A percentile compares a stretch with the other conserved stretches of the same genome.
phyloP scores from a whole-genome alignment of 2,329 filamentous ascomycete genomes.

The Penicillium expansum region DNA sequence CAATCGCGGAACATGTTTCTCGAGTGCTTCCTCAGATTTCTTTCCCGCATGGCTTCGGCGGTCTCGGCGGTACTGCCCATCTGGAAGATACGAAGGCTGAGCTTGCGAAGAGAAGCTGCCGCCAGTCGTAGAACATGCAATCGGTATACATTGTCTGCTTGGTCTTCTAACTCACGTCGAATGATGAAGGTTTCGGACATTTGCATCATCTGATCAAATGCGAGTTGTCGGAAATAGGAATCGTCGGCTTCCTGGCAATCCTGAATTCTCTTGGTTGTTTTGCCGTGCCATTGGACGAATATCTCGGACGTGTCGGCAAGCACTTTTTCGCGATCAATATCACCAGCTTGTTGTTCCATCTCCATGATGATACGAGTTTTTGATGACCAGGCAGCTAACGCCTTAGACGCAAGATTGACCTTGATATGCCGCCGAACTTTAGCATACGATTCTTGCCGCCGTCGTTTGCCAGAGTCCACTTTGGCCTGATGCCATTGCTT shows the following conservation, averaged over 20 bases:
- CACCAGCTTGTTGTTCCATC: conserved; percentile 42
- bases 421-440: conserved; percentile 54
- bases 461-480: conserved; percentile 50
- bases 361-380: conserved; percentile 32
- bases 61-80: conserved; percentile 51
- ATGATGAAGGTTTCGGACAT: conserved; percentile 37
- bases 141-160: conserved; percentile 48
- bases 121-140: conserved; percentile 49
- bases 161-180: conserved; percentile 38
- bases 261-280: conserved; percentile 35
- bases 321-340: conserved; percentile 35
- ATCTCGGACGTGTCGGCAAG: conserved; percentile 35
- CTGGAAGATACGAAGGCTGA: conserved; percentile 59
- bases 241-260: conserved; percentile 39
- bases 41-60: conserved; percentile 52
- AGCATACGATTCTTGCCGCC: conserved; percentile 56
- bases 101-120: conserved; percentile 50
- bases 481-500: conserved; percentile 54
- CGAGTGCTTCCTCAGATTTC: conserved; percentile 55
- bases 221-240: conserved; percentile 39
- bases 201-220: conserved; percentile 38
- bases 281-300: conserved; percentile 45
- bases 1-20: conserved; percentile 57
- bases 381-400: conserved; percentile 40
- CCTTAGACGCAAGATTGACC: conserved; percentile 50